Base-by-base conservation (phyloP, 78 protist species). In the Dictyostelium capitatum region DNA sequence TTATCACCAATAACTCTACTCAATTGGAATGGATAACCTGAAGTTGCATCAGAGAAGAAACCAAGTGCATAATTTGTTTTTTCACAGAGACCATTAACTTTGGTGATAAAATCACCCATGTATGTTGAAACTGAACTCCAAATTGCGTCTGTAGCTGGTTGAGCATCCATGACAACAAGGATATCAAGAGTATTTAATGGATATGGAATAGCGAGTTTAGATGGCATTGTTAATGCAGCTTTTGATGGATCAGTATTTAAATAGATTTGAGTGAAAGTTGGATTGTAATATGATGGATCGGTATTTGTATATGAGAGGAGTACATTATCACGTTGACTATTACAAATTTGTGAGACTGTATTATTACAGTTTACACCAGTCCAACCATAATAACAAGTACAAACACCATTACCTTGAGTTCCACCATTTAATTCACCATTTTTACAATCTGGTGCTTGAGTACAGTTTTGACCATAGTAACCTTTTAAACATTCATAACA, bases 351-450 rank as follows among this genome's bases (percentile, higher is more conserved):
- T 11, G 70, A 37, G 25, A 67, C 23, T 5, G 47, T 19, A 28
- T 25, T 23, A 28, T 77, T 41, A 50, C 95, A 90, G 30, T 10
- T 12, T 4, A 28, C 19, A 41, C 95, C 95, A 4, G 53, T 62
- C 72, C 48, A 90, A 57, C 95, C 95, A 54, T 43, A 53, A 89
- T 8, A 77, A 37, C 95, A 90, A 5, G 20, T 17, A 67, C 95
- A 90, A 19, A 28, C 11, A 74, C 95, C 95, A 50, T 79, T 57
- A 51, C 95, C 95, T 32, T 47, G 53, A 3, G 47, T 51, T 41
- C 95, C 95, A 15, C 51, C 80, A 46, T 65, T 79, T 6, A 57
- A 37, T 0, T 51, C 70, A 90, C 95, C 95, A 48, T 77, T 79
- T 9, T 19, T 15, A 32, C 95, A 90, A 20, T 67, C 53, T 46